Percentiles rank a stretch among this genome's conserved stretches.
Evolutionary conservation across 2,329 filamentous ascomycete genomes (phyloP).

Genomic region (Iodosphaeria phyllophila): DNA sequence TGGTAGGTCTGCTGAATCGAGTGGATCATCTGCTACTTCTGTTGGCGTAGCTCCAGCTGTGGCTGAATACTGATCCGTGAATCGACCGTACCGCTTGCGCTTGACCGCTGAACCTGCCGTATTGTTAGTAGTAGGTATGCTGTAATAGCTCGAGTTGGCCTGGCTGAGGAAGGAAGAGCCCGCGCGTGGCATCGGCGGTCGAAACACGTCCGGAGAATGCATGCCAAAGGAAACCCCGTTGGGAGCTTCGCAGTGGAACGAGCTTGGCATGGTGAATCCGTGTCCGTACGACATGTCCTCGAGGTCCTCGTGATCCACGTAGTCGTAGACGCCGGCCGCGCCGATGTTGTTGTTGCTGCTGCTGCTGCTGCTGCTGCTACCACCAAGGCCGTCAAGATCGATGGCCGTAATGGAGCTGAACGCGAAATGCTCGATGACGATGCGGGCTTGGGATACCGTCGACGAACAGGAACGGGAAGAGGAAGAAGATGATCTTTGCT

Average conservation of each 20-base stretch:
- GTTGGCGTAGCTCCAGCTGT: constrained; percentile 14
- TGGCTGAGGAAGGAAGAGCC: too few species aligned
- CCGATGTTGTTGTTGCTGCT: too few species aligned
- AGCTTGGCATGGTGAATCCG: constrained; percentile 15
- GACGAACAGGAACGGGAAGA: too few species aligned
- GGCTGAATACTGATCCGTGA: too few species aligned
- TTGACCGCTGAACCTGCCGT: constrained; percentile 18
- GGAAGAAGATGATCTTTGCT: too few species aligned
- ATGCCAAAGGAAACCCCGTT: constrained; percentile 11
- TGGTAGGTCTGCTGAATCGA: too few species aligned
- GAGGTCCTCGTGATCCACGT: not conserved
- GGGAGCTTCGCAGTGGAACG: constrained; percentile 14
- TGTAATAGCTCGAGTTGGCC: constrained; percentile 21
- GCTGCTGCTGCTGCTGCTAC: too few species aligned
- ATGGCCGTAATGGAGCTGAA: too few species aligned
- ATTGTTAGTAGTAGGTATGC: constrained; percentile 17
- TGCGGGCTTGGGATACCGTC: too few species aligned
- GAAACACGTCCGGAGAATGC: constrained; percentile 25
- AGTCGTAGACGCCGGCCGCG: not conserved
- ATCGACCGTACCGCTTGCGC: constrained; percentile 32
- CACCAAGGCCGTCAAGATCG: too few species aligned
- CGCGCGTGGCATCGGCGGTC: constrained; percentile 23
- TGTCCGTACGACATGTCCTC: constrained; percentile 13
- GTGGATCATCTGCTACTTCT: constrained; percentile 12
- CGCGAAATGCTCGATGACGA: too few species aligned